phyloP scores from a whole-genome alignment of 1,139 yeast genomes.

The Yamadazyma diddensiae region DNA sequence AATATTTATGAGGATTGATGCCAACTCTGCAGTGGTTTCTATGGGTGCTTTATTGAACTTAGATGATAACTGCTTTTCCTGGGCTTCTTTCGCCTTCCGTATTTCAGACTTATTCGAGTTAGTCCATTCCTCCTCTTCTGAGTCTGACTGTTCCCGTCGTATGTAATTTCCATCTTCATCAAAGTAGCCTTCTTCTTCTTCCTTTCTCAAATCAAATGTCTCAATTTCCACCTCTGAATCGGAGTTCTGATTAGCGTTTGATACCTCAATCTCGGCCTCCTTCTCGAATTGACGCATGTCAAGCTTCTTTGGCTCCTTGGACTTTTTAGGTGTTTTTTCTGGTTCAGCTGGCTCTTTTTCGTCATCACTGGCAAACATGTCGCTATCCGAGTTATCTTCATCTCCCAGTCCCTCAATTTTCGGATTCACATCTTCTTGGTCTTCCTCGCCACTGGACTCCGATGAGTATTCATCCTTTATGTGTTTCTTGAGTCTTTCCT shows the following conservation, averaged over 20 bases:
- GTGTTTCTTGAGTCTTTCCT: slow-evolving; percentile 19
- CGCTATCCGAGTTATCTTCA: slow-evolving; percentile 21
- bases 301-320: slow-evolving; percentile 50
- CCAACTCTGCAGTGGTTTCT: slow-evolving; percentile 12
- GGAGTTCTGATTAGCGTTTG: neutral
- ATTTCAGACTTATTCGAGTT: slow-evolving; percentile 52
- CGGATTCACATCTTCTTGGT: slow-evolving; percentile 2
- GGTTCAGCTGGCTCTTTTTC: slow-evolving; percentile 12
- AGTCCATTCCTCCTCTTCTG: slow-evolving; percentile 25
- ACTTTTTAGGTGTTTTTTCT: slow-evolving; percentile 54
- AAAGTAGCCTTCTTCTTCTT: slow-evolving; percentile 57
- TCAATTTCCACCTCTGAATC: slow-evolving; percentile 33
- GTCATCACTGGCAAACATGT: slow-evolving; percentile 38
- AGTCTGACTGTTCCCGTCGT: slow-evolving; percentile 33
- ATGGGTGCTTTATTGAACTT: neutral
- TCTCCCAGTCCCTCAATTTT: neutral
- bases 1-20: slow-evolving; percentile 35
- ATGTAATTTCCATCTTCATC: slow-evolving; percentile 63
- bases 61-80: slow-evolving; percentile 14
- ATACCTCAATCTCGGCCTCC: slow-evolving; percentile 5
- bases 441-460: slow-evolving; percentile 25
- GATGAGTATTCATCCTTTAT: slow-evolving; percentile 32
- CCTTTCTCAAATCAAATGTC: slow-evolving; percentile 59
- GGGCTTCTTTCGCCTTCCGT: slow-evolving; percentile 42
- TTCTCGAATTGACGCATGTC: slow-evolving; percentile 29